These are phyloP conservation scores for Oidiodendron maius DNA, from an alignment of 495 filamentous ascomycete genomes.

Conservation along the genomic window DNA sequence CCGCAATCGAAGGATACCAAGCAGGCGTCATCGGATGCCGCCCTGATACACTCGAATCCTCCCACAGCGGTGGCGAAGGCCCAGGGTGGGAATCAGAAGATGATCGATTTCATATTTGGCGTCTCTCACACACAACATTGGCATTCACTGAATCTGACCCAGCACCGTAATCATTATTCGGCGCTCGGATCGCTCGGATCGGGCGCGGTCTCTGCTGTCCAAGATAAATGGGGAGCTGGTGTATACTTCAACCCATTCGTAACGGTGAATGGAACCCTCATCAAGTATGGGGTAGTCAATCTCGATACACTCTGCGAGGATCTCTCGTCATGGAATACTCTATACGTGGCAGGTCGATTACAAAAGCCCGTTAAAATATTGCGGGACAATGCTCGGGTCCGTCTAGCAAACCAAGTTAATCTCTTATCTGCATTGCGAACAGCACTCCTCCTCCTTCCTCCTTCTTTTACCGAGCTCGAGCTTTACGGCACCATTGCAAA, in stretches of 20 bases:
- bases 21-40: slow-evolving; percentile 16
- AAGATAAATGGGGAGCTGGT: slow-evolving; percentile 85
- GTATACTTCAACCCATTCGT: slow-evolving; percentile 97
- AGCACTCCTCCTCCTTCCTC: slow-evolving; percentile 78
- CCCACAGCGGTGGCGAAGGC: slow-evolving; percentile 70
- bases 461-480: slow-evolving; percentile 77
- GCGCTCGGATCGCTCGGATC: slow-evolving; percentile 79
- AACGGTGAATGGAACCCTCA: slow-evolving; percentile 89
- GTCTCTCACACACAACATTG: slow-evolving; percentile 94
- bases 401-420: slow-evolving; percentile 92
- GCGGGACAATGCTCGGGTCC: slow-evolving; percentile 83
- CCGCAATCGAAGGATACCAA: slow-evolving; percentile 54
- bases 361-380: slow-evolving; percentile 98
- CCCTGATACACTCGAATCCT: slow-evolving; percentile 68
- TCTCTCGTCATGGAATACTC: slow-evolving; percentile 80
- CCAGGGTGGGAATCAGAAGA: slow-evolving; percentile 82
- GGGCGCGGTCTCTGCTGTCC: slow-evolving; percentile 71
- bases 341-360: slow-evolving; percentile 89
- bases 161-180: slow-evolving; percentile 92
- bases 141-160: slow-evolving; percentile 83
- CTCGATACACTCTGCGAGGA: slow-evolving; percentile 81
- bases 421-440: slow-evolving; percentile 85
- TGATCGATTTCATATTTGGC: slow-evolving; percentile 98
- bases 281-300: slow-evolving; percentile 97
- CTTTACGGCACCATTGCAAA: slow-evolving; percentile 85